Evolutionary conservation across 306 rosid genomes (phyloP), one percentile per base, ranked within the genome.

Genomic region (Rosa lucieae): DNA sequence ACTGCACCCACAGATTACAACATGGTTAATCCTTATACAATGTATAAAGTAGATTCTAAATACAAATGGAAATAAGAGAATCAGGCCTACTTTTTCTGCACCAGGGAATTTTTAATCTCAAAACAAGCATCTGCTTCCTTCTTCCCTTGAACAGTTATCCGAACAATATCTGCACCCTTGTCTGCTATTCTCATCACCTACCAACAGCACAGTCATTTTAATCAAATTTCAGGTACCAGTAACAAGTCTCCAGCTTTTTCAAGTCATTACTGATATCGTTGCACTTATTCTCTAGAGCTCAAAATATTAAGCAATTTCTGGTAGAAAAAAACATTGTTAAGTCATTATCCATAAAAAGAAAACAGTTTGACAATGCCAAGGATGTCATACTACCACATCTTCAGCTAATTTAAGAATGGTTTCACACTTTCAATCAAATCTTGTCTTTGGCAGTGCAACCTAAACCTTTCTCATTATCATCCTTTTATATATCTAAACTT

Each of bases 131-230:
- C 99, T 18, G 99, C 99, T 85, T 95, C 99, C 86, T 84, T 95
- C 90, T 89, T 95, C 80, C 99, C 99, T 78, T 95, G 99, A 82
- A 93, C 99, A 74, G 99, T 95, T 77, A 95, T 93, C 51, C 99
- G 86, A 12, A 95, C 98, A 80, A 95, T 82, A 81, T 95, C 96
- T 70, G 99, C 99, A 79, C 99, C 99, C 84, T 77, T 84, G 77
- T 95, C 99, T 5, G 99, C 96, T 51, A 93, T 93, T 89, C 81
- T 88, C 99, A 95, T 95, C 69, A 95, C 99, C 99, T 95, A 68
- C 66, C 62, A 75, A 85, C 13, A 71, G 23, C 80, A 76, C 62
- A 83, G 39, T 53, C 70, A 76, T 72, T 74, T 63, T 42, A 72
- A 73, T 85, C 70, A 58, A 61, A 61, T 72, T n/a, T 42, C 48